phyloP scores from a whole-genome alignment of 1,139 yeast species.

The Yamadazyma oceani region DNA sequence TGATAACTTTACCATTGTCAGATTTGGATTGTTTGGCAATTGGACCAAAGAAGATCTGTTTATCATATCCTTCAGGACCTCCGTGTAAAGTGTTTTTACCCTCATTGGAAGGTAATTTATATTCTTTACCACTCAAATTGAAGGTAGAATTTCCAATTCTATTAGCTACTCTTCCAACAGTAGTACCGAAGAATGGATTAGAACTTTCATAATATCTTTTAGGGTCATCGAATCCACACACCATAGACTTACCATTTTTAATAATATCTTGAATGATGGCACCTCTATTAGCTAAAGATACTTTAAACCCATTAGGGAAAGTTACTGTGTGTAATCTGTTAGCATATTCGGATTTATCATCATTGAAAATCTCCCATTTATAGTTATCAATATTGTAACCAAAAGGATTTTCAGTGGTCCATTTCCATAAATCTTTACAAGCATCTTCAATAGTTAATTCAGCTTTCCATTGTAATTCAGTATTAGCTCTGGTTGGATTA shows the following conservation, averaged over 20 bases:
- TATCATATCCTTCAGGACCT: conserved; percentile 55
- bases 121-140: conserved; percentile 38
- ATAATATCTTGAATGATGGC: conserved; percentile 47
- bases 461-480: conserved; percentile 68
- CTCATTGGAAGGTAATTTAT: conserved; percentile 45
- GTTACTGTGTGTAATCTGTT: conserved; percentile 45
- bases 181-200: conserved; percentile 60
- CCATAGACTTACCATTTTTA: conserved; percentile 34
- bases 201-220: conserved; percentile 33
- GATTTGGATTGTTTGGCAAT: conserved; percentile 35
- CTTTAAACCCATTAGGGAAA: conserved; percentile 36
- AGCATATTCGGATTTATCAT: conserved; percentile 19
- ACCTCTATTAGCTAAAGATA: conserved; percentile 52
- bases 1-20: conserved; percentile 18
- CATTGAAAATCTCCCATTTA: conserved; percentile 32
- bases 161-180: conserved; percentile 66
- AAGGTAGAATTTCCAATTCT: conserved; percentile 52
- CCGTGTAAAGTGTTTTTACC: conserved; percentile 48
- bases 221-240: conserved; percentile 34
- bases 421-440: conserved; percentile 73
- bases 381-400: conserved; percentile 53
- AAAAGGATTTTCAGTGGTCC: conserved; percentile 70
- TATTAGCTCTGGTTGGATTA: conserved; percentile 63
- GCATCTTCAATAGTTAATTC: conserved; percentile 59
- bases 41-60: conserved; percentile 51